A percentile compares a stretch with the other conserved stretches of the same genome.
Evolutionary conservation across 345 rosid species (phyloP).

Genomic region (Euphorbia peplus): DNA sequence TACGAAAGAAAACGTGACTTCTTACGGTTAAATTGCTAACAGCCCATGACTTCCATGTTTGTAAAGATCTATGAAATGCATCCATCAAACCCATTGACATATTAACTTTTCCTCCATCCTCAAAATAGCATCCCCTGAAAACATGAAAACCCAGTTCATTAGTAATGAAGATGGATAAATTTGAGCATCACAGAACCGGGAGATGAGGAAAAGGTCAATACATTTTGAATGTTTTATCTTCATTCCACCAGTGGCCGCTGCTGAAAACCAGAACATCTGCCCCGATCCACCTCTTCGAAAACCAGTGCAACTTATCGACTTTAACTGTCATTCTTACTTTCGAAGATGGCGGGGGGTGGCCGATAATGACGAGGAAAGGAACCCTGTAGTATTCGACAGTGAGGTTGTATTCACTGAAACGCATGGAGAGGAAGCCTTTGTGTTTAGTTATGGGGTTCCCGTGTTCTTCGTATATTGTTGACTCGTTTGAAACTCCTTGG

Average conservation of each 20-base stretch:
- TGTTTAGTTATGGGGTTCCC: slow-evolving; percentile 74
- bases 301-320: slow-evolving; percentile 67
- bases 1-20: slow-evolving; percentile 63
- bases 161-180: no score
- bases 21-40: slow-evolving; percentile 36
- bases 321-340: slow-evolving; percentile 43
- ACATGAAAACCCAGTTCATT: not conserved
- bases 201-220: slow-evolving; percentile 10
- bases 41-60: slow-evolving; percentile 68
- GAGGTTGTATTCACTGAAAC: slow-evolving; percentile 64
- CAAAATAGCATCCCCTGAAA: slow-evolving; percentile 64
- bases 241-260: slow-evolving; percentile 87
- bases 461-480: slow-evolving; percentile 62
- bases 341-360: slow-evolving; percentile 53
- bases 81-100: slow-evolving; percentile 59
- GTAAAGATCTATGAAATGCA: slow-evolving; percentile 62
- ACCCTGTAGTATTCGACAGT: slow-evolving; percentile 71
- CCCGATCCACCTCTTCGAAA: slow-evolving; percentile 55
- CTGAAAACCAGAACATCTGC: slow-evolving; percentile 73
- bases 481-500: slow-evolving; percentile 48
- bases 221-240: slow-evolving; percentile 55
- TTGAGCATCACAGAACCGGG: not conserved
- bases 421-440: slow-evolving; percentile 81
- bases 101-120: slow-evolving; percentile 60
- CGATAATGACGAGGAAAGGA: slow-evolving; percentile 61